Percentiles rank a stretch among this genome's conserved stretches.
Conservation (phyloP, 2,329 filamentous ascomycete genomes). For the Penicillium aurantiogriseum region DNA sequence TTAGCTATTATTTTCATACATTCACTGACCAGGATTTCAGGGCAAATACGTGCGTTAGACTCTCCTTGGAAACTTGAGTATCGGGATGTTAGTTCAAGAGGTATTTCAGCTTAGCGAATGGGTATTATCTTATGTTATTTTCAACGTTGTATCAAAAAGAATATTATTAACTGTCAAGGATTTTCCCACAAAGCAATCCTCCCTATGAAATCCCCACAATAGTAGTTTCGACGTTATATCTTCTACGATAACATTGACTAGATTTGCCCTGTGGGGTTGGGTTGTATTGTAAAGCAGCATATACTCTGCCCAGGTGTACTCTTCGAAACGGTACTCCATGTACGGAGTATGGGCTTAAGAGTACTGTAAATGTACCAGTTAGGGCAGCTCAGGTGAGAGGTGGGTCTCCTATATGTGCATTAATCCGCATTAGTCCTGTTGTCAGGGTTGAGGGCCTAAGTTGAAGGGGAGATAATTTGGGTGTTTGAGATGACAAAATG, state of each 20-base stretch:
- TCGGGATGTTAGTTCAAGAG: background rate
- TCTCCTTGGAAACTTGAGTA: background rate
- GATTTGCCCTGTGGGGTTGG: too few relatives aligned
- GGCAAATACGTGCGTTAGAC: constrained; percentile 9
- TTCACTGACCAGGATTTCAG: background rate
- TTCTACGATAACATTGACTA: background rate
- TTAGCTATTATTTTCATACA: background rate
- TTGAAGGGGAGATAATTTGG: background rate
- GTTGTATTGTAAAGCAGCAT: background rate
- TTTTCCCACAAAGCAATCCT: background rate
- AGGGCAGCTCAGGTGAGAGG: background rate
- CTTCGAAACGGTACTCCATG: background rate
- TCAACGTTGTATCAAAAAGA: background rate
- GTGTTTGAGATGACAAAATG: background rate
- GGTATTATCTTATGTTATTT: background rate
- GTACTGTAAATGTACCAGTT: background rate
- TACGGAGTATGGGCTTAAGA: background rate
- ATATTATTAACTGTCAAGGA: background rate
- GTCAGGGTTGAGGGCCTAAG: background rate
- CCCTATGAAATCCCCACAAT: too few relatives aligned
- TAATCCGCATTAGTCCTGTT: background rate
- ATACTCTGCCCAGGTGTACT: background rate
- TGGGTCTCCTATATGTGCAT: background rate
- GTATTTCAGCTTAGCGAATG: constrained; percentile 5
- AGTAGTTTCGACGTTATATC: background rate